Percentiles rank a stretch among this genome's conserved stretches.
phyloP scores from a whole-genome alignment of 345 rosid genomes.

The Reutealis trisperma region DNA sequence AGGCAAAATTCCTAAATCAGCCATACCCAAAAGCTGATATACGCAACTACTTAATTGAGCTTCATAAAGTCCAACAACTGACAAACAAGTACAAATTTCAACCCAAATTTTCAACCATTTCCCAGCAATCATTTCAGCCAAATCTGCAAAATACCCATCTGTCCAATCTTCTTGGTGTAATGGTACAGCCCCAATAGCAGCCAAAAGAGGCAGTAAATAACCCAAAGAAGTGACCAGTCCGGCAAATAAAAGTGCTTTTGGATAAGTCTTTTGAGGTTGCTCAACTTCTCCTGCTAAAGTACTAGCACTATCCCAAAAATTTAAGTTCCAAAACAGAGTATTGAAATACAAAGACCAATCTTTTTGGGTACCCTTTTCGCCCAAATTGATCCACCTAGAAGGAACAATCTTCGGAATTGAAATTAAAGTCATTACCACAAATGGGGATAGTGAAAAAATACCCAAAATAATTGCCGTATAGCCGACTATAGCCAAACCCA shows the following conservation, averaged over 20 bases:
- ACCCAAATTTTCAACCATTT: constrained; percentile 34
- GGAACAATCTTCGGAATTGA: constrained; percentile 32
- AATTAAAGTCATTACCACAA: constrained; percentile 12
- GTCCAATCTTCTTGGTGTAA: constrained; percentile 24
- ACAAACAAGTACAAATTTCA: constrained; percentile 26
- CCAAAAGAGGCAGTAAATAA: constrained; percentile 30
- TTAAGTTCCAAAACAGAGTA: constrained; percentile 32
- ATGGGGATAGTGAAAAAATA: constrained; percentile 23
- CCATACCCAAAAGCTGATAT: constrained; percentile 32
- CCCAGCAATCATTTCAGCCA: constrained; percentile 31
- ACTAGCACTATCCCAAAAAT: constrained; percentile 35
- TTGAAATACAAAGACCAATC: constrained; percentile 29
- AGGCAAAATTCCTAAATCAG: constrained; percentile 31
- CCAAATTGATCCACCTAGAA: constrained; percentile 28
- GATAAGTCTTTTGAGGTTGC: constrained; percentile 24
- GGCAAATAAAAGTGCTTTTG: constrained; percentile 22
- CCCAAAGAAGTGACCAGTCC: constrained; percentile 19
- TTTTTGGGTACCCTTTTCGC: constrained; percentile 20
- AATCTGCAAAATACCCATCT: constrained; percentile 22
- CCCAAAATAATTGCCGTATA: constrained; percentile 25
- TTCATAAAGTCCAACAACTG: constrained; percentile 28
- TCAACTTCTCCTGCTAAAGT: constrained; percentile 37
- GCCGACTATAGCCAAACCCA: constrained; percentile 28
- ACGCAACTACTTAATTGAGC: constrained; percentile 28
- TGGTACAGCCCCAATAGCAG: constrained; percentile 19